phyloP scores from a whole-genome alignment of 768 basidiomycete genomes.

The Hydnomerulius pinastri region DNA sequence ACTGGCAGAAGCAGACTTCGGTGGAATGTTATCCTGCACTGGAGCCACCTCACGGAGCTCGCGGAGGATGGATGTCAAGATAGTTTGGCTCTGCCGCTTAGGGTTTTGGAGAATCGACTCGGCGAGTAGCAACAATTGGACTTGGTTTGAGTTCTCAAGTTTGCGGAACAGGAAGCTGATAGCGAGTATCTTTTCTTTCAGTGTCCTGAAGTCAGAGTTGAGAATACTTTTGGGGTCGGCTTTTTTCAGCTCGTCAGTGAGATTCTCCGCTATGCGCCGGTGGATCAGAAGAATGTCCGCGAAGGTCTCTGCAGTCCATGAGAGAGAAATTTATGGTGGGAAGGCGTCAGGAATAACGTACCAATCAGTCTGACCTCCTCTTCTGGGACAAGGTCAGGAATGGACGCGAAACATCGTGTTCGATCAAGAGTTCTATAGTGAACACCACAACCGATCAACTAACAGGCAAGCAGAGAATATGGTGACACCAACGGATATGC shows the following conservation, averaged over 20 bases:
- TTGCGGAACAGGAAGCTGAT: constrained; percentile 14
- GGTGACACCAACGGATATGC: constrained; percentile 20
- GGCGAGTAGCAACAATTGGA: constrained; percentile 14
- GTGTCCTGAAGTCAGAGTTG: constrained; percentile 22
- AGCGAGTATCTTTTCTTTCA: constrained; percentile 26
- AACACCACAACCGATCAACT: neutral
- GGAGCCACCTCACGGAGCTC: constrained; percentile 9
- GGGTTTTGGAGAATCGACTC: constrained; percentile 14
- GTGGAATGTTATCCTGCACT: neutral
- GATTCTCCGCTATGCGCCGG: constrained; percentile 17
- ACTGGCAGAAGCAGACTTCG: constrained; percentile 15
- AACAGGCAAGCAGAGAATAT: neutral
- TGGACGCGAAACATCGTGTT: constrained; percentile 13
- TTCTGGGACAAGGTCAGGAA: constrained; percentile 11
- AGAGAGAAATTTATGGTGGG: no score
- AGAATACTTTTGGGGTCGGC: constrained; percentile 13
- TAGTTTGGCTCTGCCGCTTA: constrained; percentile 12
- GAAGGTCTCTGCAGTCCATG: no score
- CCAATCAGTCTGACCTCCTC: constrained; percentile 18
- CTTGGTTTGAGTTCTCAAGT: constrained; percentile 13
- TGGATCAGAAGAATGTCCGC: constrained; percentile 14
- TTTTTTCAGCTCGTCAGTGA: constrained; percentile 21
- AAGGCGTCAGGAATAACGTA: neutral
- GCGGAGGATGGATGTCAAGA: constrained; percentile 17
- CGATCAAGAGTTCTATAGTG: constrained; percentile 19